These are phyloP conservation scores for Pleurotus sapidus DNA, from an alignment of 768 basidiomycete genomes.

Conservation along the genomic window DNA sequence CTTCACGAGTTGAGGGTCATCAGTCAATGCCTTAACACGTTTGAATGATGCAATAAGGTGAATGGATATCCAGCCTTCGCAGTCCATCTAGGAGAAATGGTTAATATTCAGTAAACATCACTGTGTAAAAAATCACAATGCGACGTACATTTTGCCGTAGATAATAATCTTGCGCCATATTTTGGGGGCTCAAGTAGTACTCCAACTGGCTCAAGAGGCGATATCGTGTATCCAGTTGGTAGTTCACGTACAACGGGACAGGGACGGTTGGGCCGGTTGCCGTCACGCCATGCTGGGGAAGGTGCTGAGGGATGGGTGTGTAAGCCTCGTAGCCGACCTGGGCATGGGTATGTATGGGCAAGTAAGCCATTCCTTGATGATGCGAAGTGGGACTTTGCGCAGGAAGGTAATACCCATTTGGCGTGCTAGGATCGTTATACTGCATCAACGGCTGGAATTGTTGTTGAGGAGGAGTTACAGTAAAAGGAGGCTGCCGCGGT, in stretches of 20 bases:
- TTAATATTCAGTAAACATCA: neutral
- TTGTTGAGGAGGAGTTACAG: conserved; percentile 24
- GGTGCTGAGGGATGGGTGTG: conserved; percentile 19
- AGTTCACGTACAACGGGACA: conserved; percentile 44
- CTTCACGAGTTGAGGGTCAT: conserved; percentile 54
- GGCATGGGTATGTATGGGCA: conserved; percentile 12
- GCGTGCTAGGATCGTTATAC: conserved; percentile 10
- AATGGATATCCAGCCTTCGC: conserved; percentile 83
- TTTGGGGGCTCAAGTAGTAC: conserved; percentile 90
- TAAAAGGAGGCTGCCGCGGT: conserved; percentile 28
- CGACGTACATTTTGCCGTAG: conserved; percentile 69
- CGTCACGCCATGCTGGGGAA: conserved; percentile 14
- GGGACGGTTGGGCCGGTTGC: conserved; percentile 29
- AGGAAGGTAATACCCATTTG: conserved; percentile 25
- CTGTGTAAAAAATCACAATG: conserved; percentile 7
- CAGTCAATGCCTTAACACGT: conserved; percentile 69
- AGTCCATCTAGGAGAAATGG: conserved; percentile 70
- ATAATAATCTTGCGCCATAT: conserved; percentile 85
- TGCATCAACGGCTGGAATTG: conserved; percentile 28
- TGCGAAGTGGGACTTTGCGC: conserved; percentile 13
- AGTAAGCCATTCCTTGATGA: conserved; percentile 18
- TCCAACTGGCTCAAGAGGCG: conserved; percentile 82
- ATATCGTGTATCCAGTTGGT: conserved; percentile 65
- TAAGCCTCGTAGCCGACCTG: conserved; percentile 24
- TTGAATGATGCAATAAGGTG: conserved; percentile 84